These are phyloP conservation scores for Marasmius tenuissimus DNA, from an alignment of 1,284 basidiomycete species.

Conservation along the genomic window DNA sequence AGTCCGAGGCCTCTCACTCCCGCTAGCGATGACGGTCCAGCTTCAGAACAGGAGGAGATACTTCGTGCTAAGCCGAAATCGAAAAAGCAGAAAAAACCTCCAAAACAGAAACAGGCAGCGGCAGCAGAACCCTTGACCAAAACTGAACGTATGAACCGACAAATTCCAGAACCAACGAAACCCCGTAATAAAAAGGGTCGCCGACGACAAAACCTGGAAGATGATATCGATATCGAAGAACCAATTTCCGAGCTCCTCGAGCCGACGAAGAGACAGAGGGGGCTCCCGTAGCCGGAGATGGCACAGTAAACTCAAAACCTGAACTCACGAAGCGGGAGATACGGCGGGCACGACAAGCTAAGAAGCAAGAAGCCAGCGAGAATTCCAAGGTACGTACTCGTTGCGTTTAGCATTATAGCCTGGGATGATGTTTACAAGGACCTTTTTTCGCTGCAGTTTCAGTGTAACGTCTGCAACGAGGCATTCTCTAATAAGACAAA, in stretches of 20 bases:
- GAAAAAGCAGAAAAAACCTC: constrained; percentile 14
- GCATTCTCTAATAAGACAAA: constrained; percentile 75
- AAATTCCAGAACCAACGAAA: constrained; percentile 7
- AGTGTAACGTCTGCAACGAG: constrained; percentile 74
- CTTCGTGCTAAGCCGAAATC: constrained; percentile 12
- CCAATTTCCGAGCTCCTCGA: neutral
- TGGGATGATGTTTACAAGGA: no score
- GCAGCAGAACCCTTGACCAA: constrained; percentile 22
- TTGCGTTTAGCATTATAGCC: neutral
- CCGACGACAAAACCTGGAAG: constrained; percentile 18
- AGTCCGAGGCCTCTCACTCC: neutral
- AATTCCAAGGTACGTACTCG: constrained; percentile 14
- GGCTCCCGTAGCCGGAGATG: neutral
- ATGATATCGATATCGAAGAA: constrained; percentile 6
- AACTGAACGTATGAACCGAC: constrained; percentile 18
- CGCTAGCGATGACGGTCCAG: neutral
- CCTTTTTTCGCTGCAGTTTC: constrained; percentile 21
- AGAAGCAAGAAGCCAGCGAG: constrained; percentile 60
- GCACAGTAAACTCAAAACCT: constrained; percentile 7
- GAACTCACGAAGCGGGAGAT: constrained; percentile 81
- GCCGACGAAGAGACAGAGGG: neutral
- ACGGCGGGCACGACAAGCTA: constrained; percentile 74
- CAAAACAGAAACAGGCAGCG: constrained; percentile 6
- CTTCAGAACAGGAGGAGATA: neutral
- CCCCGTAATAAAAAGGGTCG: constrained; percentile 18